Conservation (phyloP, 1,284 basidiomycete genomes). For the Acaromyces ingoldii region DNA sequence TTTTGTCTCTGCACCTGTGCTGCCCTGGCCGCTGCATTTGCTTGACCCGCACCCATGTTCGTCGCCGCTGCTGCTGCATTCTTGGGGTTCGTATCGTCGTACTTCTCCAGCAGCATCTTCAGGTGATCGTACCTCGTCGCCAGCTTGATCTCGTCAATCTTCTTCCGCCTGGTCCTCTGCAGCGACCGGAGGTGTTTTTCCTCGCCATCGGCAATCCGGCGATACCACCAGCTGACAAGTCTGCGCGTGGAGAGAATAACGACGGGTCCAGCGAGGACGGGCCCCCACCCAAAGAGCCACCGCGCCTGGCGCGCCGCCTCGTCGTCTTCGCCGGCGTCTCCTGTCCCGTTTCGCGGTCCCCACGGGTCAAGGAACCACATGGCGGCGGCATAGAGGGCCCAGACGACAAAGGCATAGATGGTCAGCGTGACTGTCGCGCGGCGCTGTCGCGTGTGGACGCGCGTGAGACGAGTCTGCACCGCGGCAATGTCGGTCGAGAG, state of each 20-base stretch:
- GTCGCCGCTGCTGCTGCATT: conserved; percentile 5
- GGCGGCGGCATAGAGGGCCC: conserved; percentile 71
- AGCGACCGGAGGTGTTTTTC: conserved; percentile 74
- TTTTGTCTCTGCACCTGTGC: neutral
- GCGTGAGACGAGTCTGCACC: conserved; percentile 71
- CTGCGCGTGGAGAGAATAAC: conserved; percentile 60
- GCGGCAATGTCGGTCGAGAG: conserved; percentile 55
- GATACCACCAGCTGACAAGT: conserved; percentile 81
- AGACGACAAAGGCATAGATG: conserved; percentile 71
- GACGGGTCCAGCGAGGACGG: neutral
- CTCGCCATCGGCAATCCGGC: conserved; percentile 74
- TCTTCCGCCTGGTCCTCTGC: conserved; percentile 72
- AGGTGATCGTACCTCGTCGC: conserved; percentile 93
- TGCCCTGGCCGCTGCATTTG: neutral
- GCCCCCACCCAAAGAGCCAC: conserved; percentile 18
- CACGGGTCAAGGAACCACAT: conserved; percentile 64
- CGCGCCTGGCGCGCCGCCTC: conserved; percentile 25
- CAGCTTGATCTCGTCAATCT: conserved; percentile 94
- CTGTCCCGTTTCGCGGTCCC: neutral
- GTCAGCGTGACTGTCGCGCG: conserved; percentile 75
- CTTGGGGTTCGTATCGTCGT: conserved; percentile 61
- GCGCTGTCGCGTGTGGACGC: conserved; percentile 79
- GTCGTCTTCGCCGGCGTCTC: conserved; percentile 2
- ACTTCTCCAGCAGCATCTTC: conserved; percentile 80
- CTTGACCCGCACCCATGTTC: neutral